Percentiles rank a stretch among this genome's conserved stretches.
These are phyloP conservation scores for Haplographium delicatum DNA, from an alignment of 495 filamentous ascomycete species.

Conservation along the genomic window DNA sequence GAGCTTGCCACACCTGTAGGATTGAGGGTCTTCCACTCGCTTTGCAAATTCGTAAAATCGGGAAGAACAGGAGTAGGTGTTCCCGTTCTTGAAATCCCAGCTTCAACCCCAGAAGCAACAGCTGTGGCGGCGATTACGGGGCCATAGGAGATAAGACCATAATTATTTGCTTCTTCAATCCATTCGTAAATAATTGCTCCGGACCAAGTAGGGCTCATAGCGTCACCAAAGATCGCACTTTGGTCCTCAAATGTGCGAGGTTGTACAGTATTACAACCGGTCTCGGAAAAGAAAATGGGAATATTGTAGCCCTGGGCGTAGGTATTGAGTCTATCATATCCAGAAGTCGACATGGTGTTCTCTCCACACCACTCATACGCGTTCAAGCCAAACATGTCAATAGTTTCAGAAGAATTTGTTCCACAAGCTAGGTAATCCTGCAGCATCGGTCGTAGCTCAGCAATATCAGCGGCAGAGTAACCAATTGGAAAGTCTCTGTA, in stretches of 20 bases:
- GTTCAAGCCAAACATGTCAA: conserved; percentile 84
- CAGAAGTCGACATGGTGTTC: conserved; percentile 56
- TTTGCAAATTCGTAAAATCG: conserved; percentile 73
- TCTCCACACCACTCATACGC: conserved; percentile 85
- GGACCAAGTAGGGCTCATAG: conserved; percentile 74
- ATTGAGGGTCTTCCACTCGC: conserved; percentile 66
- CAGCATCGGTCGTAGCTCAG: conserved; percentile 73
- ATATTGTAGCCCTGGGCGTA: conserved; percentile 53
- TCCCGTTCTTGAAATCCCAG: conserved; percentile 64
- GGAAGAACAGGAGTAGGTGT: conserved; percentile 69
- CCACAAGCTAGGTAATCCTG: conserved; percentile 86
- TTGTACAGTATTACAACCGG: conserved; percentile 62
- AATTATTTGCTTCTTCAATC: conserved; percentile 81
- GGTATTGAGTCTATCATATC: conserved; percentile 61
- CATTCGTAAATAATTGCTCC: conserved; percentile 87
- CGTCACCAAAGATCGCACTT: conserved; percentile 61
- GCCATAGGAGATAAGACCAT: conserved; percentile 80
- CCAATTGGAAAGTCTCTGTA: conserved; percentile 82
- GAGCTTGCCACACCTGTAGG: conserved; percentile 62
- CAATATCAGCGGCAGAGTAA: conserved; percentile 87
- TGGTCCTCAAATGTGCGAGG: conserved; percentile 77
- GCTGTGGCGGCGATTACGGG: conserved; percentile 40
- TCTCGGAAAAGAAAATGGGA: conserved; percentile 84
- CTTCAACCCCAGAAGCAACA: conserved; percentile 47
- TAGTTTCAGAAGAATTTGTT: conserved; percentile 56